Evolutionary conservation across 257 asterid species (phyloP).

Genomic region (Schizonepeta tenuifolia): DNA sequence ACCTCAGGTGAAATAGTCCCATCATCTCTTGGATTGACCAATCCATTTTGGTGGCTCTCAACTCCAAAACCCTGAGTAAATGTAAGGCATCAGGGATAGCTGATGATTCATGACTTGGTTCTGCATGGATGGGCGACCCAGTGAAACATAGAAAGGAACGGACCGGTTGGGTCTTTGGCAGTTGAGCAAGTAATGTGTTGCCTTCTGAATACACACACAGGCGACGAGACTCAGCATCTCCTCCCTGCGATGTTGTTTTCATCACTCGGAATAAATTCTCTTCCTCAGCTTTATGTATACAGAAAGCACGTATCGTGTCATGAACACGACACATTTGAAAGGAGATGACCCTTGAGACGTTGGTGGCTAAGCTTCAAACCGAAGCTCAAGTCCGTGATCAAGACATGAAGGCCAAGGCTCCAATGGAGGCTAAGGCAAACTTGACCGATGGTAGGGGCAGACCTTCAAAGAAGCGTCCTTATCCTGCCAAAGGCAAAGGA

Average conservation of each 20-base stretch:
- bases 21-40: not conserved
- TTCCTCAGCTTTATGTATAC: slow-evolving; percentile 19
- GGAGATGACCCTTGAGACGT: too few species aligned
- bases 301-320: slow-evolving; percentile 40
- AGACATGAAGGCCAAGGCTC: too few species aligned
- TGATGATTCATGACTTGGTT: slow-evolving; percentile 9
- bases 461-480: too few species aligned
- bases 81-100: slow-evolving; percentile 34
- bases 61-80: slow-evolving; percentile 39
- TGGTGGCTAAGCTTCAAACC: too few species aligned
- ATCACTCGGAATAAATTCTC: slow-evolving; percentile 35
- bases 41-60: slow-evolving; percentile 37
- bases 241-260: not conserved
- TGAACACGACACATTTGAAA: slow-evolving; percentile 45
- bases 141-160: slow-evolving; percentile 42
- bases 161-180: slow-evolving; percentile 15
- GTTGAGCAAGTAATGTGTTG: slow-evolving; percentile 13
- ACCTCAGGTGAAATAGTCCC: slow-evolving; percentile 32
- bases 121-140: not conserved
- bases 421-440: too few species aligned
- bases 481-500: too few species aligned
- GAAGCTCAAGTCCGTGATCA: too few species aligned
- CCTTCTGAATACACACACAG: slow-evolving; percentile 39
- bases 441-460: too few species aligned
- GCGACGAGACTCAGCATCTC: slow-evolving; percentile 31